Percentiles rank a stretch among this genome's conserved stretches.
These are phyloP conservation scores for Diaporthe capsici DNA, from an alignment of 2,329 filamentous ascomycete genomes.

Conservation along the genomic window DNA sequence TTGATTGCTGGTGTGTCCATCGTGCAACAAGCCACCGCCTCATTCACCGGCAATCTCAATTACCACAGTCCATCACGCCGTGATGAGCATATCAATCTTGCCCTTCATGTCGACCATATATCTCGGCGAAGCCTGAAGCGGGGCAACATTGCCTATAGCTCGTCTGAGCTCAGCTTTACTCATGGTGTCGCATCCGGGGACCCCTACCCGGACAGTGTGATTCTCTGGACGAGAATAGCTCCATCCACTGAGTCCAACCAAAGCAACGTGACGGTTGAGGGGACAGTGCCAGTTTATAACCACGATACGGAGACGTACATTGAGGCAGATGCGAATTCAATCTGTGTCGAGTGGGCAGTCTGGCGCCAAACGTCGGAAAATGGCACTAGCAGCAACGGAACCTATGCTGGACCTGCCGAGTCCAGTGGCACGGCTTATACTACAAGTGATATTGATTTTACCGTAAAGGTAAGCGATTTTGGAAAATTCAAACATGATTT, in stretches of 20 bases:
- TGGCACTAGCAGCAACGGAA: constrained; percentile 54
- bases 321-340: constrained; percentile 68
- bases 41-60: constrained; percentile 62
- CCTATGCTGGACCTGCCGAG: constrained; percentile 57
- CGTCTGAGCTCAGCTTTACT: constrained; percentile 69
- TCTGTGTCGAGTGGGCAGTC: constrained; percentile 78
- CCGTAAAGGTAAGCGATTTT: constrained; percentile 69
- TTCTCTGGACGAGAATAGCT: constrained; percentile 60
- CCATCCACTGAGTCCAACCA: constrained; percentile 59
- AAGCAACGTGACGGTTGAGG: constrained; percentile 58
- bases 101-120: constrained; percentile 70
- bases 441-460: constrained; percentile 81
- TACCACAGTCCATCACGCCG: constrained; percentile 68
- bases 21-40: background rate
- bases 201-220: constrained; percentile 68
- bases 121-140: constrained; percentile 64
- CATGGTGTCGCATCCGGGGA: constrained; percentile 68
- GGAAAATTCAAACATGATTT: background rate
- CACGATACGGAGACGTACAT: constrained; percentile 61
- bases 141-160: constrained; percentile 55
- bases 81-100: constrained; percentile 69
- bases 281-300: constrained; percentile 56
- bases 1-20: background rate
- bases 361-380: background rate
- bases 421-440: constrained; percentile 75